Conservation (phyloP, 2,329 filamentous ascomycete species). For the Fusarium illudens region DNA sequence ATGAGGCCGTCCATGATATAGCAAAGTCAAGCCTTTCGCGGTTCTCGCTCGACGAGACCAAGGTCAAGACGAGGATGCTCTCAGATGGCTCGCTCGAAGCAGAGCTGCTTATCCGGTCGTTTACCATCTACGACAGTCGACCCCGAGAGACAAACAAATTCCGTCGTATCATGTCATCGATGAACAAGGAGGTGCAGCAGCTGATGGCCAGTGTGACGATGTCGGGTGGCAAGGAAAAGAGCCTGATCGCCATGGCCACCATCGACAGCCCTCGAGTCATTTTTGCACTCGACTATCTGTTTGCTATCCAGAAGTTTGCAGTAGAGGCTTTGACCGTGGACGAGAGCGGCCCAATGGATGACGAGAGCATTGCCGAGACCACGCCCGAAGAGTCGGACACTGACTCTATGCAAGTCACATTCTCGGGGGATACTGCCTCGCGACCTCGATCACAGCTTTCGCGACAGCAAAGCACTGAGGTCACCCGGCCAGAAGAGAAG, state of each 20-base stretch:
- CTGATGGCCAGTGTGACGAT: conserved; percentile 98
- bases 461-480: conserved; percentile 33
- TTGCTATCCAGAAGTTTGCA: conserved; percentile 86
- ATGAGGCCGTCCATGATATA: conserved; percentile 79
- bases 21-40: conserved; percentile 86
- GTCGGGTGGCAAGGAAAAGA: conserved; percentile 81
- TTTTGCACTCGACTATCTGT: conserved; percentile 94
- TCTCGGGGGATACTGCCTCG: conserved; percentile 48
- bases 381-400: conserved; percentile 65
- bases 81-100: conserved; percentile 92
- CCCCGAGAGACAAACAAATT: conserved; percentile 92
- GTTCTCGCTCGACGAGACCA: conserved; percentile 93
- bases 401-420: conserved; percentile 63
- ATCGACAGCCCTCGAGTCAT: conserved; percentile 96
- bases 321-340: conserved; percentile 71
- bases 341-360: conserved; percentile 62
- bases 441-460: conserved; percentile 44
- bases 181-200: conserved; percentile 94
- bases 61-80: conserved; percentile 90
- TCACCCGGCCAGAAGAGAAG: conserved; percentile 25
- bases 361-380: conserved; percentile 63
- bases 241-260: conserved; percentile 88
- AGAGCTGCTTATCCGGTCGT: conserved; percentile 91
- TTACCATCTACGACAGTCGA: conserved; percentile 94
- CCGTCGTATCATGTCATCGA: conserved; percentile 96